phyloP scores from a whole-genome alignment of 2,329 filamentous ascomycete species.

The Biscogniauxia mediterranea region DNA sequence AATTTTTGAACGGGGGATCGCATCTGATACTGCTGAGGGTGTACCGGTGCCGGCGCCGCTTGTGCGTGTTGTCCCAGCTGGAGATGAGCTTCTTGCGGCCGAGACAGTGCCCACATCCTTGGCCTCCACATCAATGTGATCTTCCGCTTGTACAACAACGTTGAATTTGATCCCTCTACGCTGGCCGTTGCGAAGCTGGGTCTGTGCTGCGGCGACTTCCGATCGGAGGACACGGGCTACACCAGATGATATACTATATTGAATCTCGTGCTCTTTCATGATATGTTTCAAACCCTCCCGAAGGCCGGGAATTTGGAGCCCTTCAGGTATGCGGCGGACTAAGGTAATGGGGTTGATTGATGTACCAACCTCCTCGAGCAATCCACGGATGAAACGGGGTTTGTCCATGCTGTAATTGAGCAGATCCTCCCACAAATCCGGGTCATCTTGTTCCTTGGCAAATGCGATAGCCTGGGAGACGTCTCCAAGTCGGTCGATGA shows the following conservation, averaged over 20 bases:
- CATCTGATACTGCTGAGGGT: constrained; percentile 14
- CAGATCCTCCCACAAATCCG: constrained; percentile 91
- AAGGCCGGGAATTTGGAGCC: constrained; percentile 87
- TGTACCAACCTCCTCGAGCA: constrained; percentile 92
- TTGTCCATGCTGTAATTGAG: constrained; percentile 98
- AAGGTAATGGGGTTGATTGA: constrained; percentile 89
- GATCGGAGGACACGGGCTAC: constrained; percentile 83
- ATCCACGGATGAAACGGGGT: constrained; percentile 85
- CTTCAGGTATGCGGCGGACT: constrained; percentile 86
- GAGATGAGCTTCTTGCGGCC: constrained; percentile 14
- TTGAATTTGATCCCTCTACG: constrained; percentile 88
- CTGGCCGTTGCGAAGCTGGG: constrained; percentile 74
- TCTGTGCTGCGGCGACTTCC: constrained; percentile 84
- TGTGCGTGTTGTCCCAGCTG: constrained; percentile 19
- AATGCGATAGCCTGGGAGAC: constrained; percentile 92
- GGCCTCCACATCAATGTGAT: constrained; percentile 43
- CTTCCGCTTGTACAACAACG: constrained; percentile 49
- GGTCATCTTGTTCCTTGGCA: constrained; percentile 88
- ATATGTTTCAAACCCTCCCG: constrained; percentile 85
- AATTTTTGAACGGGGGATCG: constrained; percentile 16
- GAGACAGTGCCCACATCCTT: constrained; percentile 38
- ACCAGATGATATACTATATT: constrained; percentile 86
- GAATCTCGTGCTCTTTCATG: constrained; percentile 93
- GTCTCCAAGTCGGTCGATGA: constrained; percentile 89
- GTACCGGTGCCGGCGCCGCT: constrained; percentile 23